Base-by-base conservation (phyloP, 331 rosid species). In the Malus hybrid region DNA sequence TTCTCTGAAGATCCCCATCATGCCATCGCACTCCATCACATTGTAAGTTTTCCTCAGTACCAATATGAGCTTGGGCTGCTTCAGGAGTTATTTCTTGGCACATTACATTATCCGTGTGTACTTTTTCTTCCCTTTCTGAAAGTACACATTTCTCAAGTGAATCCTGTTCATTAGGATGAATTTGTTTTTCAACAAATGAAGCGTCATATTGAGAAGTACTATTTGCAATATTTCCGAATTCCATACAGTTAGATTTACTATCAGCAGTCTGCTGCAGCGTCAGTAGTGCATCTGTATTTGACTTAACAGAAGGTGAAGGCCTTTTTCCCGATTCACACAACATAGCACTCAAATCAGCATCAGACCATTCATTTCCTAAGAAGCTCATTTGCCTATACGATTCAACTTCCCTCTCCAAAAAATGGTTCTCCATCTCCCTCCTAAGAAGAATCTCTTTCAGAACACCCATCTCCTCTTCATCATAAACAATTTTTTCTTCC, bases 381-480 rank as follows among this genome's bases (percentile, higher is more conserved):
- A 60, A 16, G 74, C 73, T 74, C 87, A 82, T 85, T 74, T 78
- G 83, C 78, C 90, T 82, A 76, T 84, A 93, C 19, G 83, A 82
- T 81, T 93, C 92, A 22, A 90, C 83, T 80, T 88, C 92, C 85
- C 83, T 86, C 82, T 85, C 93, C 73, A 93, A 74, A 67, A 85
- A 80, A 61, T 85, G 89, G 76, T 80, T 86, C 81, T 93, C 98
- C 77, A 16, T 88, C 70, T 93, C 98, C 84, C 87, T 91, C 79
- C 80, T 81, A 60, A 93, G 73, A 72, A 93, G 93, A 68, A 91
- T 85, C 76, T 90, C 97, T 84, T 89, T 84, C 79, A 93, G 82
- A 80, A 93, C 79, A 42, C 69, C 71, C 85, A 90, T 89, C 87
- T 93, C 92, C 76, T 91, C 96, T 86, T 93, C 96, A 29, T 93